Base-by-base conservation (phyloP, 441 rosid genomes). In the Melastoma candidum region DNA sequence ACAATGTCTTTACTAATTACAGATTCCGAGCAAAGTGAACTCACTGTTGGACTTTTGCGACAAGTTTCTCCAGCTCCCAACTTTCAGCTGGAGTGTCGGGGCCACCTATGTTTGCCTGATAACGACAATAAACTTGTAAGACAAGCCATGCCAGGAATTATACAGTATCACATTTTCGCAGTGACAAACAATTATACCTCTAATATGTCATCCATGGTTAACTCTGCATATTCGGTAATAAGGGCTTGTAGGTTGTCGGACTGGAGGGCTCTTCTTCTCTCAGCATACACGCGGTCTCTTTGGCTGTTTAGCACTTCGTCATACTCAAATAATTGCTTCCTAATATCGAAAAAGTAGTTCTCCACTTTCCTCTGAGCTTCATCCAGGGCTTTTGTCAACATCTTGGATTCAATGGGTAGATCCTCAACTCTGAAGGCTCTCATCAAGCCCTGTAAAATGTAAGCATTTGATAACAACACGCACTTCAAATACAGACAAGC, bases 321-420 rank as follows among this genome's bases (percentile, higher is more conserved):
- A 69, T 73, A 92, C 74, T 92, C 98, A 57, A 92, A 92, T 12
- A 92, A 66, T 63, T 92, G 97, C 77, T 92, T 92, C 53, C 97
- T 71, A 52, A 88, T 92, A 68, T 92, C 97, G 48, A 92, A 92
- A 61, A 92, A 92, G 70, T 92, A 92, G 61, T 82, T 92, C 68
- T 92, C 98, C 44, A 92, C 97, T 81, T 92, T 88, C 70, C 98
- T 75, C 74, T 88, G 95, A 69, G 98, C 97, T 78, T 92, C 97
- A 74, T 92, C 95, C 11, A 88, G 82, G 46, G 98, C 94, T 74
- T 78, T 85, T n/a, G 98, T 88, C 66, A 88, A 76, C 97, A 92
- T 85, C 66, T 82, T 77, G 73, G 95, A 92, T 65, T 92, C 97
- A 26, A 92, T 85, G 0, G 98, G 97, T 3, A 92, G 81, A 79